Evolutionary conservation across 2,329 filamentous ascomycete species (phyloP).

Genomic region (Aquanectria penicillioides): DNA sequence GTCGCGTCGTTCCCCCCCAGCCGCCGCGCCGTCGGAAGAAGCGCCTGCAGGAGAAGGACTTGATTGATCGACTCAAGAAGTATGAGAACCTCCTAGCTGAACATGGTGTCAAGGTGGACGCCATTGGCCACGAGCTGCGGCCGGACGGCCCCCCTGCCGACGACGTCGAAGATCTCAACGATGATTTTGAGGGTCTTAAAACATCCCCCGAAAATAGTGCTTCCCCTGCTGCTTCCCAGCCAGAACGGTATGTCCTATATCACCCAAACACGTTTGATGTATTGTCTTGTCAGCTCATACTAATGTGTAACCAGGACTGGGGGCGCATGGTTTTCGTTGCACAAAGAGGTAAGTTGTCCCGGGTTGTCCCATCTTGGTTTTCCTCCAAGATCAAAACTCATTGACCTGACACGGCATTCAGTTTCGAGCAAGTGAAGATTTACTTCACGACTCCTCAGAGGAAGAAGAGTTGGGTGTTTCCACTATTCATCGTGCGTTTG

Average conservation of each 20-base stretch:
- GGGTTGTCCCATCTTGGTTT: neutral
- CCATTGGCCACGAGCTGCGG: conserved; percentile 62
- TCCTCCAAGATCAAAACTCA: neutral
- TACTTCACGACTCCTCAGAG: conserved; percentile 64
- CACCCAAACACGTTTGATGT: neutral
- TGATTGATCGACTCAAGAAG: conserved; percentile 73
- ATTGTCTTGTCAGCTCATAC: neutral
- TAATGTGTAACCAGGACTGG: conserved; percentile 31
- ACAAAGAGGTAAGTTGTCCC: conserved; percentile 59
- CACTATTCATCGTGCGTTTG: conserved; percentile 67
- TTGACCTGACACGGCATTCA: conserved; percentile 37
- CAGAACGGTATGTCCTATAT: conserved; percentile 39
- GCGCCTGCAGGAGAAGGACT: conserved; percentile 74
- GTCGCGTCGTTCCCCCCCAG: conserved; percentile 66
- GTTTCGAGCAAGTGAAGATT: conserved; percentile 62
- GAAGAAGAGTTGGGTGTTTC: conserved; percentile 65
- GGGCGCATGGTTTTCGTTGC: conserved; percentile 59
- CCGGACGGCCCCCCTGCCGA: conserved; percentile 49
- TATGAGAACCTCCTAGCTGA: conserved; percentile 75
- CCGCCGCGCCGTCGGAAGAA: conserved; percentile 68
- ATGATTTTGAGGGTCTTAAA: conserved; percentile 64
- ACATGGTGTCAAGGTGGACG: conserved; percentile 75
- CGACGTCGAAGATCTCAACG: conserved; percentile 66
- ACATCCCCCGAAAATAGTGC: conserved; percentile 60
- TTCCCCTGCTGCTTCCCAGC: conserved; percentile 44